Percentiles rank a stretch among this genome's conserved stretches.
Evolutionary conservation across 768 basidiomycete genomes (phyloP).

Genomic region (Pleurotus giganteus): DNA sequence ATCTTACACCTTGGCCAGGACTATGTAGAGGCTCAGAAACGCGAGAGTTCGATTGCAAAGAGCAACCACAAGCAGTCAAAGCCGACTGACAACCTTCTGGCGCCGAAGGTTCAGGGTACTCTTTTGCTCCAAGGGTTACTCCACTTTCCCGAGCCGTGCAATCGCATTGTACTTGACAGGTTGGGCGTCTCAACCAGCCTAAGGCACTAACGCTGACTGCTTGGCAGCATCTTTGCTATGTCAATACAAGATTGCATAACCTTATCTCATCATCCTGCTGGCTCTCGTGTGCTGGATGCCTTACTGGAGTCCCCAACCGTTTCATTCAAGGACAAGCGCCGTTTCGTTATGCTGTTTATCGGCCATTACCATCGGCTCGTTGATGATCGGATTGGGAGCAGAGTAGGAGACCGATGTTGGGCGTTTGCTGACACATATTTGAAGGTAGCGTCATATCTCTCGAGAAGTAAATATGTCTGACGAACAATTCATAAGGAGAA

Average conservation of each 20-base stretch:
- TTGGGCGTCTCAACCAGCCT: slow-evolving; percentile 26
- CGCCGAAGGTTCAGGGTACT: slow-evolving; percentile 81
- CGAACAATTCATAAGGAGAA: slow-evolving; percentile 63
- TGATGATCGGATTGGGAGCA: slow-evolving; percentile 87
- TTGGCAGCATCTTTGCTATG: slow-evolving; percentile 55
- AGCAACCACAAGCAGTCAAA: slow-evolving; percentile 17
- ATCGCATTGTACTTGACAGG: slow-evolving; percentile 70
- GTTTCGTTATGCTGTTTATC: slow-evolving; percentile 71
- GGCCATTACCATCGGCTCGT: slow-evolving; percentile 79
- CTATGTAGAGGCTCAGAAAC: slow-evolving; percentile 18
- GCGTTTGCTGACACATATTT: slow-evolving; percentile 88
- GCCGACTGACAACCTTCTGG: slow-evolving; percentile 36
- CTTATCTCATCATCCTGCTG: slow-evolving; percentile 51
- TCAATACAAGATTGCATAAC: slow-evolving; percentile 55
- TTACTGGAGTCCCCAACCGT: slow-evolving; percentile 70
- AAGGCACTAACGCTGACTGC: neutral
- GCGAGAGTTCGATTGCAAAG: slow-evolving; percentile 11
- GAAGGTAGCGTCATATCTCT: slow-evolving; percentile 50
- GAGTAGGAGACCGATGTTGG: slow-evolving; percentile 92
- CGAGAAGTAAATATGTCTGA: slow-evolving; percentile 2
- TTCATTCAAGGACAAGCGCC: slow-evolving; percentile 60
- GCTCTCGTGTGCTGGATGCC: slow-evolving; percentile 80
- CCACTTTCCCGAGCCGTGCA: slow-evolving; percentile 62
- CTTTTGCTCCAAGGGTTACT: slow-evolving; percentile 83
- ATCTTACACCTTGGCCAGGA: slow-evolving; percentile 23